Base-by-base conservation (phyloP, 2,329 filamentous ascomycete species). In the Colletotrichum eleusines region DNA sequence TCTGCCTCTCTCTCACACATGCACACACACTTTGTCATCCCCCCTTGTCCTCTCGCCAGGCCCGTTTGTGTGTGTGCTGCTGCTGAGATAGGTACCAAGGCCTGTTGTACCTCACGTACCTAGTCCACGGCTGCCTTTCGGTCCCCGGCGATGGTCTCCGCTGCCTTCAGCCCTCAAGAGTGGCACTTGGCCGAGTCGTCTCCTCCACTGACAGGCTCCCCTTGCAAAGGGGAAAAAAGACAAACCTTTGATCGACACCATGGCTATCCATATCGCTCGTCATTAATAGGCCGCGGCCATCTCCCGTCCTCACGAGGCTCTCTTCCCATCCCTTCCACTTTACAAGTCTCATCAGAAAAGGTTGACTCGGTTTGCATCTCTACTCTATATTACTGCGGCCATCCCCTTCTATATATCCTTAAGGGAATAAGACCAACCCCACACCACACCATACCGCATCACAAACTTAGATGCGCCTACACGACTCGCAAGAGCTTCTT, bases 331-430 rank as follows among this genome's bases (percentile, higher is more conserved):
- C 60, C 57, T 55, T 59, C 42, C 59, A 72, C 55, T 69, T 71
- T 66, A 77, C 74, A 71, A 65, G 74, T 73, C 77, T 70, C 69
- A 70, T 73, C 76, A 66, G 72, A 75, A 75, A 73, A 78, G 78
- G 77, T 78, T 77, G 73, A 73, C 65, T 72, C 54, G 51, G 62
- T 20, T 63, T 53, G 28, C 33, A 51, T 44, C 46, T 59, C 64
- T 53, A 48, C 50, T 69, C 46, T 66, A 68, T 71, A 53, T 63
- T 68, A 71, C 54, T 38, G 42, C 63, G 35, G 58, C 31, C n/a
- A 5, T 33, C 26, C 58, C 64, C 53, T 35, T 28, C 57, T 12
- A 42, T n/a, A 33, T 11, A 54, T 42, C 28, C 12, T 26, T 23
- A 28, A 9, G 14, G 46, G 20, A n/a, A 33, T 35, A 44, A 53